These are phyloP conservation scores for Chaetomium olivaceum DNA, from an alignment of 2,329 filamentous ascomycete species.

Conservation along the genomic window DNA sequence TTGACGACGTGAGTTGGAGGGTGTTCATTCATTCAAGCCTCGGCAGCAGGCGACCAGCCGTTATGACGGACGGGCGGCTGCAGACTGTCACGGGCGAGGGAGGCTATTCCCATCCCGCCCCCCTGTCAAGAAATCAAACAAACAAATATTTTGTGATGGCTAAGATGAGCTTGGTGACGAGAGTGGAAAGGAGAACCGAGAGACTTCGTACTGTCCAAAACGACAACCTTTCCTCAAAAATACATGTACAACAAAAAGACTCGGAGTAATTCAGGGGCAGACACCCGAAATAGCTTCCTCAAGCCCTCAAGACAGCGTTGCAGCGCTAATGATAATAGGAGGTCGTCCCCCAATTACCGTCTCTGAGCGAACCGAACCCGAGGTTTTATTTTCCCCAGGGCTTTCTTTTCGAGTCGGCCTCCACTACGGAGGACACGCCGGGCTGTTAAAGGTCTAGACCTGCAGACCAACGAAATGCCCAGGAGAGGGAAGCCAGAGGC, in stretches of 20 bases:
- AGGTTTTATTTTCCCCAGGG: background rate
- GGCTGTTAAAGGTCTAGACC: background rate
- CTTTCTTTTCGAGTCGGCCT: background rate
- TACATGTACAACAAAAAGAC: background rate
- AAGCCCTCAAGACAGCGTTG: background rate
- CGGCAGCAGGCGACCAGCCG: background rate
- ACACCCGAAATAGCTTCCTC: background rate
- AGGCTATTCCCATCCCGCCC: background rate
- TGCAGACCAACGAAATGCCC: background rate
- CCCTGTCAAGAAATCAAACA: background rate
- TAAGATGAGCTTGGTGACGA: background rate
- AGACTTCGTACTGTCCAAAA: background rate
- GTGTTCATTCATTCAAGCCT: background rate
- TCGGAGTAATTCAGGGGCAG: background rate
- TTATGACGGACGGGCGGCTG: background rate
- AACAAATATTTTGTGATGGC: background rate
- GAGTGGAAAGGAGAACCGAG: background rate
- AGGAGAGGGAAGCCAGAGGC: background rate
- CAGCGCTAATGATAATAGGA: background rate
- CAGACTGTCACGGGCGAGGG: background rate
- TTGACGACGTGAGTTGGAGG: background rate
- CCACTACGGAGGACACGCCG: background rate
- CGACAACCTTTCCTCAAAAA: background rate
- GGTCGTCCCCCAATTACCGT: background rate
- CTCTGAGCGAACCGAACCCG: background rate